Conservation (phyloP, 2,329 filamentous ascomycete genomes). For the Cercospora brassicicola region DNA sequence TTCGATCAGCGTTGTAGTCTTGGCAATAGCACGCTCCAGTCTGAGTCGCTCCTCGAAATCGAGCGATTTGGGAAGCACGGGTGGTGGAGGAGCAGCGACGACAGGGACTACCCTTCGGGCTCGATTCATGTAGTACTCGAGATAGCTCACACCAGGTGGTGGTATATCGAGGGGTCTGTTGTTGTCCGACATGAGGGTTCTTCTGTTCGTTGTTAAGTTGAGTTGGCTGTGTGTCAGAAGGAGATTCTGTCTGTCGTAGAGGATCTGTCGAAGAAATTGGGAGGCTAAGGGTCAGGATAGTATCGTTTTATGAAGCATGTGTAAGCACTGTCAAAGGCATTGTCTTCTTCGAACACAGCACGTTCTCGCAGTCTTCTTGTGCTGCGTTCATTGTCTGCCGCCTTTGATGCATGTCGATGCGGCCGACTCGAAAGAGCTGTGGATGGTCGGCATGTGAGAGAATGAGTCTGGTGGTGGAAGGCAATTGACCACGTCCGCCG, state of each 20-base stretch:
- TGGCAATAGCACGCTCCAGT: conserved; percentile 20
- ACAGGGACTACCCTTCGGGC: conserved; percentile 14
- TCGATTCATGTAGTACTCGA: conserved; percentile 22
- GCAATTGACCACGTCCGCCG: background rate
- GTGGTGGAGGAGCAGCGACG: background rate
- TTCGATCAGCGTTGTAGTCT: background rate
- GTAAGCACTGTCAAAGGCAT: background rate
- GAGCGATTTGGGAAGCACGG: conserved; percentile 8
- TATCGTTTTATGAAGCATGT: background rate
- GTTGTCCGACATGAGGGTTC: conserved; percentile 5
- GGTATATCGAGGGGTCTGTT: conserved; percentile 4
- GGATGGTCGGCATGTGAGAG: background rate
- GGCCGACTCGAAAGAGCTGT: background rate
- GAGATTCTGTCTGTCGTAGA: background rate
- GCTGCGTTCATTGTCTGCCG: background rate
- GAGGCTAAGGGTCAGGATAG: background rate
- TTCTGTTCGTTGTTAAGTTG: background rate
- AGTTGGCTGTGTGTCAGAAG: background rate
- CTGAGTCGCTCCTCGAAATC: conserved; percentile 18
- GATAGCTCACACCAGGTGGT: conserved; percentile 16
- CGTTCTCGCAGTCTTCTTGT: background rate
- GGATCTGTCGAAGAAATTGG: background rate
- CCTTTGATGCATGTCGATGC: background rate
- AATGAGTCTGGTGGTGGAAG: background rate
- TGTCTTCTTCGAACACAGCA: background rate